Percentiles rank a stretch among this genome's conserved stretches.
phyloP scores from a whole-genome alignment of 495 filamentous ascomycete genomes.

The Hypoxylon cercidicola region DNA sequence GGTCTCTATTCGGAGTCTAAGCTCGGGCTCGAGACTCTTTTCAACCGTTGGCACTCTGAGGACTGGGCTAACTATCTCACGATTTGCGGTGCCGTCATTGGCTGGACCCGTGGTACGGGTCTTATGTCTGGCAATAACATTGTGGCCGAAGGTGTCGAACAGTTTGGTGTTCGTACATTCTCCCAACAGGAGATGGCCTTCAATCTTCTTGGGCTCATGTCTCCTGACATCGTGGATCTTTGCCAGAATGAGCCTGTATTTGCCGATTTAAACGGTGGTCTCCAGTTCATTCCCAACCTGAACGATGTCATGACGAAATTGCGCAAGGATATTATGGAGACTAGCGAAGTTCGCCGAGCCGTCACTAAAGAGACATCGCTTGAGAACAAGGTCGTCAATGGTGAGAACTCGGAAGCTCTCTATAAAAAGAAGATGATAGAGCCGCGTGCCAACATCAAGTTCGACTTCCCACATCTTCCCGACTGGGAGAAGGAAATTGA shows the following conservation, averaged over 20 bases:
- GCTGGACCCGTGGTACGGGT: conserved; percentile 98
- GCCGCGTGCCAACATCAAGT: conserved; percentile 97
- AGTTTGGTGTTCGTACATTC: conserved; percentile 96
- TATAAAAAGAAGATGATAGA: conserved; percentile 93
- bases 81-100: conserved; percentile 98
- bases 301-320: conserved; percentile 92
- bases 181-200: conserved; percentile 99
- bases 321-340: conserved; percentile 91
- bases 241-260: conserved; percentile 96
- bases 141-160: conserved; percentile 95
- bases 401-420: conserved; percentile 88
- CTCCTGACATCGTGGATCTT: conserved; percentile 90
- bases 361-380: conserved; percentile 96
- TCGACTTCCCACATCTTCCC: conserved; percentile 88
- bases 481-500: conserved; percentile 92
- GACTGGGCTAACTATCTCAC: conserved; percentile 98
- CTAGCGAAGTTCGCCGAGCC: conserved; percentile 89
- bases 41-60: conserved; percentile 98
- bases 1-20: conserved; percentile 99
- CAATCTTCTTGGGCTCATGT: conserved; percentile 97
- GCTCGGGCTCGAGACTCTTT: conserved; percentile 93
- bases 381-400: conserved; percentile 97
- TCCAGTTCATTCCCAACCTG: conserved; percentile 97
- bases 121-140: conserved; percentile 99
- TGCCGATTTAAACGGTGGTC: conserved; percentile 95